A percentile compares a stretch with the other conserved stretches of the same genome.
phyloP scores from a whole-genome alignment of 768 basidiomycete species.

The Mycena latifolia region DNA sequence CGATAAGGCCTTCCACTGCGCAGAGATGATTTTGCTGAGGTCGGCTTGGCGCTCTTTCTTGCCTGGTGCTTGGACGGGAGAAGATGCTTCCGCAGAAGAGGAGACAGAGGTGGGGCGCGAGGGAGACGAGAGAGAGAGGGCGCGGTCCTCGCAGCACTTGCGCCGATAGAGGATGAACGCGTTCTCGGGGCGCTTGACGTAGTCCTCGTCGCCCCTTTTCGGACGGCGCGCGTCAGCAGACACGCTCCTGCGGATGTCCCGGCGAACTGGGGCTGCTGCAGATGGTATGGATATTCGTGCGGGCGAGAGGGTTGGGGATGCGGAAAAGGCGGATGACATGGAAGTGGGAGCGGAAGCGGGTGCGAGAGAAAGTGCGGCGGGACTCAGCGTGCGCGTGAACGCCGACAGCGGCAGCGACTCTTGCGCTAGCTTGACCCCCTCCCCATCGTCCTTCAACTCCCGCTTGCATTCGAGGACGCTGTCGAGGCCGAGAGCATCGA shows the following conservation, averaged over 20 bases:
- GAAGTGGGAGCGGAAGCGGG: background rate
- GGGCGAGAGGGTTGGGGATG: constrained; percentile 60
- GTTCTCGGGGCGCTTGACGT: constrained; percentile 87
- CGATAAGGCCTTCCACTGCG: constrained; percentile 80
- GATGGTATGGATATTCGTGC: constrained; percentile 46
- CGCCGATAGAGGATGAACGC: constrained; percentile 88
- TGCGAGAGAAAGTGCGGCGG: no score
- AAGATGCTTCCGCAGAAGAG: background rate
- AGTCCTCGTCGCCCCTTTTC: constrained; percentile 83
- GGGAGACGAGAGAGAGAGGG: background rate
- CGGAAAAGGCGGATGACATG: constrained; percentile 43
- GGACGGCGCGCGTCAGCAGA: constrained; percentile 62
- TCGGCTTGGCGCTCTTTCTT: constrained; percentile 78
- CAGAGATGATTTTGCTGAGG: constrained; percentile 84
- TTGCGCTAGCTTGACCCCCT: no score
- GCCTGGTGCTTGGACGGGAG: background rate
- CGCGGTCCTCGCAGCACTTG: constrained; percentile 78
- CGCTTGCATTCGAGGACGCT: no score
- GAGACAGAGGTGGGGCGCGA: background rate
- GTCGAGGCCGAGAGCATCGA: no score
- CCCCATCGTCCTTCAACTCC: no score
- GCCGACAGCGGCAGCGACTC: no score
- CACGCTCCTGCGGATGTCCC: constrained; percentile 41
- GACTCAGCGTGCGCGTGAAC: no score
- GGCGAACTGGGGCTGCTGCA: background rate